These are phyloP conservation scores for Blastobotrys chiropterorum DNA, from an alignment of 805 yeast genomes.

Conservation along the genomic window DNA sequence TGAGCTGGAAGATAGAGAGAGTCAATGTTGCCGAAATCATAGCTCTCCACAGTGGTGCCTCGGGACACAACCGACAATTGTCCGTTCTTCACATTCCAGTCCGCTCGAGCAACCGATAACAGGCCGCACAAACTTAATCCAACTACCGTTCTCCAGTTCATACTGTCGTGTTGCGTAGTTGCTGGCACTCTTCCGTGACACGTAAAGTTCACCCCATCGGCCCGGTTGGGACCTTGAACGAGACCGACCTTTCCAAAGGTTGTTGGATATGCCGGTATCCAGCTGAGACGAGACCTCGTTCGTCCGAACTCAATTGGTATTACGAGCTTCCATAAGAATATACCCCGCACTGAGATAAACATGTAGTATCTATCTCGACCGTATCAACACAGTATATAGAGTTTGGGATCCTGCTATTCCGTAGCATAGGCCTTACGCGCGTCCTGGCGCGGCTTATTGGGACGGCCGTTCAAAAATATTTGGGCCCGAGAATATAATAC, in stretches of 20 bases:
- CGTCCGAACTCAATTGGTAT: too few relatives aligned
- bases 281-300: too few relatives aligned
- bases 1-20: conserved; percentile 1
- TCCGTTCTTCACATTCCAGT: conserved; percentile 23
- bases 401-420: background rate
- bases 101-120: conserved; percentile 15
- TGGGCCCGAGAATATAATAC: background rate
- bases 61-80: conserved; percentile 17
- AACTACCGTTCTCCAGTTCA: background rate
- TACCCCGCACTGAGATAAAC: too few relatives aligned
- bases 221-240: background rate
- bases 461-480: background rate
- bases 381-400: background rate
- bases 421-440: too few relatives aligned
- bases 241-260: too few relatives aligned
- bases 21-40: background rate
- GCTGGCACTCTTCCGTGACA: background rate
- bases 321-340: too few relatives aligned
- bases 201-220: background rate
- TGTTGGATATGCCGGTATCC: too few relatives aligned
- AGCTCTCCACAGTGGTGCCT: conserved; percentile 2
- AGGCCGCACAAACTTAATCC: conserved; percentile 5
- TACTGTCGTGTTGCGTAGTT: background rate
- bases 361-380: too few relatives aligned
- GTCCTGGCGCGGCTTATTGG: too few relatives aligned